Base-by-base conservation (phyloP, 176 grass and related monocot genomes). In the Musa itinerans region DNA sequence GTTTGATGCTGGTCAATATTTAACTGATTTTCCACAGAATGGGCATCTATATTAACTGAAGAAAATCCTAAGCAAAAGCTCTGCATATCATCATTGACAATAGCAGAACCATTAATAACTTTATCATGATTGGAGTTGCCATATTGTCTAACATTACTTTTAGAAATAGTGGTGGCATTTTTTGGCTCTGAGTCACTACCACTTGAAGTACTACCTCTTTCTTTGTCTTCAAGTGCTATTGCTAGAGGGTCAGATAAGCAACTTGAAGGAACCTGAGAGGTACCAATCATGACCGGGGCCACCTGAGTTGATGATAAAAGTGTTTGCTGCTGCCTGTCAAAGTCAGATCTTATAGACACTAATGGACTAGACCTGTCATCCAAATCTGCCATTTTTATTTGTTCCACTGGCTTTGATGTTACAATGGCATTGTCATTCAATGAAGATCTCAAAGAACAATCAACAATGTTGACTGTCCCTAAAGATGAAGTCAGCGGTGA, bases 341-440 rank as follows among this genome's bases (percentile, higher is more conserved):
- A 68, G 64, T 50, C 22, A 52, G 43, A 24, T 34, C 72, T 82
- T 61, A 62, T 70, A 72, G 79, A 71, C 3, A 65, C 67, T 34
- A 74, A 74, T 13, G 11, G 59, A 62, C 63, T 50, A 64, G 78
- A 53, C n/a, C 81, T 74, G 13, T 20, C 81, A 83, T 76, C 85
- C 21, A 55, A 79, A 80, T 82, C 71, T 81, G 81, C 71, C 58
- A 69, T 43, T 43, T 43, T 43, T 43, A 43, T 79, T 76, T 88
- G 81, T 21, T 84, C 83, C 25, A 52, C 77, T 65, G 74, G 80
- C 87, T 91, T 81, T 24, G 84, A 88, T 12, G 68, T 55, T 54
- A 89, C 72, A 89, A 81, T 80, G 68, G 82, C 80, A 77, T 99
- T 91, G 23, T 94, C 91, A 69, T 92, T 91, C 95, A 90, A 99